phyloP scores from a whole-genome alignment of 116 monocot species.

The Posidonia oceanica region DNA sequence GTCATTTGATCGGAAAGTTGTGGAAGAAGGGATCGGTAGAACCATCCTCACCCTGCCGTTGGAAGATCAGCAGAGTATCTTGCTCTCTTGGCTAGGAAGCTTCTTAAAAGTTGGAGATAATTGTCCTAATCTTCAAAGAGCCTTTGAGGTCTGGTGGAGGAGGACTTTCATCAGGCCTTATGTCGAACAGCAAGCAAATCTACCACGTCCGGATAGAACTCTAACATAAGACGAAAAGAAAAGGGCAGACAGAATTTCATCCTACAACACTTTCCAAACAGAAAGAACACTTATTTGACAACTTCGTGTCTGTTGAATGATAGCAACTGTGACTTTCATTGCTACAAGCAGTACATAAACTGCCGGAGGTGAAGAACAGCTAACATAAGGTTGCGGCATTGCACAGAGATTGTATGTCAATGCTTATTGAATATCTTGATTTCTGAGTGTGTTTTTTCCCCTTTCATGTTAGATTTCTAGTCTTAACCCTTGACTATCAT shows the following conservation, averaged over 20 bases:
- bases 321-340: too few species aligned
- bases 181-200: conserved; percentile 45
- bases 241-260: too few species aligned
- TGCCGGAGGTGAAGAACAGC: too few species aligned
- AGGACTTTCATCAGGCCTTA: conserved; percentile 95
- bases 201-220: conserved; percentile 7
- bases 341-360: too few species aligned
- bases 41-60: conserved; percentile 92
- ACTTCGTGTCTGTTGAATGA: background rate
- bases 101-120: conserved; percentile 87
- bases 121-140: conserved; percentile 94
- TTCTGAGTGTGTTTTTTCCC: background rate
- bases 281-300: too few species aligned
- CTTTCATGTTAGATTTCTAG: background rate
- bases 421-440: too few species aligned
- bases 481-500: background rate
- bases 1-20: conserved; percentile 82
- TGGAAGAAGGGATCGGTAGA: conserved; percentile 90
- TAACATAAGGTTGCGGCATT: too few species aligned
- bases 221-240: background rate
- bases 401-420: background rate
- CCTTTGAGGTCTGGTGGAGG: conserved; percentile 99
- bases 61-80: conserved; percentile 90
- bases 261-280: too few species aligned
- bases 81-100: conserved; percentile 83